phyloP scores from a whole-genome alignment of 1,284 basidiomycete genomes.

The Malassezia brasiliensis region DNA sequence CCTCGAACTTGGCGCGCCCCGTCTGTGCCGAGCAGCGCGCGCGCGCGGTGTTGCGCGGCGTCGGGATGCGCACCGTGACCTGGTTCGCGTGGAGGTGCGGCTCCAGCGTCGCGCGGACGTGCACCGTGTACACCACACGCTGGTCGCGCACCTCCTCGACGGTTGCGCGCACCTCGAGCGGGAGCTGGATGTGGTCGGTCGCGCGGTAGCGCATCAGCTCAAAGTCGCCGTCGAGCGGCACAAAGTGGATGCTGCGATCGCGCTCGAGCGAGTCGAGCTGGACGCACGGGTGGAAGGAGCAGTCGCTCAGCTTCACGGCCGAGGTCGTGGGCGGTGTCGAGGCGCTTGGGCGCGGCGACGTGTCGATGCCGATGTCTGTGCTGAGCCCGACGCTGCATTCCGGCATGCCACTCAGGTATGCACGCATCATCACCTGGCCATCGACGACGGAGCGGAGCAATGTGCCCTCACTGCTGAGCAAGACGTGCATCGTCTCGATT shows the following conservation, averaged over 20 bases:
- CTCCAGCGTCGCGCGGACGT: conserved; percentile 79
- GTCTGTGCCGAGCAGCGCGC: conserved; percentile 80
- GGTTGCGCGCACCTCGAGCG: conserved; percentile 77
- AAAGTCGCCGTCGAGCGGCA: conserved; percentile 97
- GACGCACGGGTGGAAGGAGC: conserved; percentile 97
- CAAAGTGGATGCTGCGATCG: conserved; percentile 83
- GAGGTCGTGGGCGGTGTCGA: conserved; percentile 3
- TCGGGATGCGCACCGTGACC: conserved; percentile 84
- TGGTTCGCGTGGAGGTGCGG: conserved; percentile 85
- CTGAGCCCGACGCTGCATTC: conserved; percentile 98
- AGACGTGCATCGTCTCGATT: conserved; percentile 86
- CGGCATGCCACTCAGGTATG: conserved; percentile 86
- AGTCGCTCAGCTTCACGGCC: conserved; percentile 73
- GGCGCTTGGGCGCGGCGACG: conserved; percentile 44
- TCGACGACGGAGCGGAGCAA: conserved; percentile 93
- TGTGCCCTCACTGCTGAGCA: conserved; percentile 91
- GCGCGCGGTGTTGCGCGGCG: conserved; percentile 81
- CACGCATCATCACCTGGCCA: conserved; percentile 94
- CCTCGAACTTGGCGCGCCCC: conserved; percentile 95
- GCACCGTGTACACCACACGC: conserved; percentile 80
- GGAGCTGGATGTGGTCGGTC: conserved; percentile 88
- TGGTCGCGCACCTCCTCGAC: conserved; percentile 85
- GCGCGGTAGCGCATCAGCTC: conserved; percentile 96
- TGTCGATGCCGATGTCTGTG: conserved; percentile 93
- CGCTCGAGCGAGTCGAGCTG: conserved; percentile 86